Evolutionary conservation across 148 eudicot species (phyloP), one percentile per base, ranked within the genome.

Genomic region (Pharnaceum exiguum): DNA sequence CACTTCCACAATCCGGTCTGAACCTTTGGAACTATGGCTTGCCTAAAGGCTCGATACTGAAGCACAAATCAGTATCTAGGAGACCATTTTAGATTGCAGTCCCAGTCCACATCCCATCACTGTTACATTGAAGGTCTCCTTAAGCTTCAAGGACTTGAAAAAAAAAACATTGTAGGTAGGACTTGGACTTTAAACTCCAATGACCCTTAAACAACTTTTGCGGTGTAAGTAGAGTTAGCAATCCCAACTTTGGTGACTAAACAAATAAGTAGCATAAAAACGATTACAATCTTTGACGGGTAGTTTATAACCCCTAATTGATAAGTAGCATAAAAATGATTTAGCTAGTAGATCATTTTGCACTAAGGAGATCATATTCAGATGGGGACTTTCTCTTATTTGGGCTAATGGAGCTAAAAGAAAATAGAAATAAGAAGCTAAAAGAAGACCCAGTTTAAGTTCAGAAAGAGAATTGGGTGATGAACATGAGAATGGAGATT

Each of bases 221-320:
- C 79, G 8, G 26, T 57, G 45, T 85, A 85, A 0, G 80, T 76
- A 0, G 86, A 74, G 63, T 72, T 78, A 3, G 69, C 51, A 19
- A 10, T 1, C 2, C 90, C 90, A 15, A 83, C 77, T 45, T 83
- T 86, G 1, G 80, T 80, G 23, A 86, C 82, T 0, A 8, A 44
- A 5, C 22, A 17, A 24, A 0, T 10, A 17, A 1, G 18, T 7
- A 0, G n/a, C 16, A n/a, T n/a, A n/a, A n/a, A n/a, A 8, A 76
- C 53, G 4, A 4, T 7, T 3, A 31, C 28, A 4, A 82, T 31
- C 73, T 83, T 62, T n/a, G 82, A 60, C 10, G 95, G 89, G 59
- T 86, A 83, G 58, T 86, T 86, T 5, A 83, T 36, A 29, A 80
- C 82, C n/a, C n/a, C n/a, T n/a, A n/a, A n/a, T n/a, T n/a, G n/a